phyloP scores from a whole-genome alignment of 108 stramenopile genomes.

The Mayamaea pseudoterrestris region DNA sequence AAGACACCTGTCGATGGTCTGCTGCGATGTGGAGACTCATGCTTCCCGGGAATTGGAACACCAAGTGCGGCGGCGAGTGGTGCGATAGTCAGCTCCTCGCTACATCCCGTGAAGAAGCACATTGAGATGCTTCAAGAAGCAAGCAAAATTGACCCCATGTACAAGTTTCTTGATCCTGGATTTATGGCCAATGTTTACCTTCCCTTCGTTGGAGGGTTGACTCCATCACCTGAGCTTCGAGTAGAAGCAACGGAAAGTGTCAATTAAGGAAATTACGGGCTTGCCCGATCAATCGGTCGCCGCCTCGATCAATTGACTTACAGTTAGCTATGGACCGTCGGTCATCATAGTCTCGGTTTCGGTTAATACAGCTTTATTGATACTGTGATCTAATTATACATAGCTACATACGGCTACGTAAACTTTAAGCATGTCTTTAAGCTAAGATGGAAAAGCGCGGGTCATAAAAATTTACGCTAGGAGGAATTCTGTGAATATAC shows the following conservation, averaged over 20 bases:
- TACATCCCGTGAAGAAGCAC: slow-evolving; percentile 76
- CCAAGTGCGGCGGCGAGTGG: slow-evolving; percentile 92
- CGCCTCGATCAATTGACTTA: too few species aligned
- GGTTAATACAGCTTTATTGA: too few species aligned
- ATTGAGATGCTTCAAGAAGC: slow-evolving; percentile 70
- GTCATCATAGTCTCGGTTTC: too few species aligned
- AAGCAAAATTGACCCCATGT: slow-evolving; percentile 66
- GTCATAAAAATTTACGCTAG: too few species aligned
- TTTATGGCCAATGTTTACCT: slow-evolving; percentile 59
- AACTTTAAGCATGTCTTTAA: too few species aligned
- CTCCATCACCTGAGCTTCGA: slow-evolving; percentile 69
- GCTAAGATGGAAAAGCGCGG: too few species aligned
- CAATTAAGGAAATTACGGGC: too few species aligned
- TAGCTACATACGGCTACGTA: too few species aligned
- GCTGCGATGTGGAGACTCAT: slow-evolving; percentile 86
- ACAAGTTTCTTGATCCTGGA: slow-evolving; percentile 83
- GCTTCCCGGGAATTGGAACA: slow-evolving; percentile 91
- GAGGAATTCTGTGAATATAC: too few species aligned
- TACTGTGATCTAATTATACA: too few species aligned
- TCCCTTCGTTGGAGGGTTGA: slow-evolving; percentile 61
- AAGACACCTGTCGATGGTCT: slow-evolving; percentile 87
- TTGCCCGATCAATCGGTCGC: too few species aligned
- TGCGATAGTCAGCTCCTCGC: slow-evolving; percentile 79
- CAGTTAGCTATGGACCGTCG: too few species aligned
- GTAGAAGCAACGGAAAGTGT: slow-evolving; percentile 12